Evolutionary conservation across 2,329 filamentous ascomycete species (phyloP).

Genomic region (Tympanopsis confertula): DNA sequence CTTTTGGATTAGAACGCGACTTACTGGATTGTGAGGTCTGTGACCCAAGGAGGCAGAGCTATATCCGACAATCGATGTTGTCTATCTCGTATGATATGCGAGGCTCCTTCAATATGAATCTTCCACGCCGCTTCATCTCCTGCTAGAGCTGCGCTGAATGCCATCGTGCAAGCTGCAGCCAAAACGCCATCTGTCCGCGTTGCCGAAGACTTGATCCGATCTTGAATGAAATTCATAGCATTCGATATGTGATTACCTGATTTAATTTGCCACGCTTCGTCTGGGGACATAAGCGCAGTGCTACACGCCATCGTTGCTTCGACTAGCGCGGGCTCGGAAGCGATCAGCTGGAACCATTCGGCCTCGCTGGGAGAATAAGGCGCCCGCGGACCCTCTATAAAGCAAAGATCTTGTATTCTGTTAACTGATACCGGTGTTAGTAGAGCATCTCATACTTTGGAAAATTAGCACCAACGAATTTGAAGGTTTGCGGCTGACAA

Average conservation of each 20-base stretch:
- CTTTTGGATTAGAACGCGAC: slow-evolving; percentile 5
- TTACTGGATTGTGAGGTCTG: too few species aligned
- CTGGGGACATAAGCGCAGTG: slow-evolving; percentile 10
- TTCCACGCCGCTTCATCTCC: slow-evolving; percentile 8
- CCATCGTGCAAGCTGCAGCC: slow-evolving; percentile 11
- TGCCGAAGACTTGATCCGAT: slow-evolving; percentile 6
- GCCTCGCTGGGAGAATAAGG: slow-evolving; percentile 7
- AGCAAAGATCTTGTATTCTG: slow-evolving; percentile 5
- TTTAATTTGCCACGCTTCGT: slow-evolving; percentile 7
- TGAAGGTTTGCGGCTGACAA: too few species aligned
- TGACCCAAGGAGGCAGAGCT: slow-evolving; percentile 3
- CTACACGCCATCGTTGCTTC: slow-evolving; percentile 12
- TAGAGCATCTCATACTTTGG: background rate
- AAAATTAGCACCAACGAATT: background rate
- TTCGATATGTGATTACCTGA: slow-evolving; percentile 7
- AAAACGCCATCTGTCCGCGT: slow-evolving; percentile 10
- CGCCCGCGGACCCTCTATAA: slow-evolving; percentile 4
- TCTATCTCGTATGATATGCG: slow-evolving; percentile 6
- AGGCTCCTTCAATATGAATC: slow-evolving; percentile 9
- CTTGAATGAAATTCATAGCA: slow-evolving; percentile 9
- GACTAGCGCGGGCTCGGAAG: slow-evolving; percentile 10
- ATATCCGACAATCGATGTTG: slow-evolving; percentile 3
- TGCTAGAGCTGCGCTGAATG: slow-evolving; percentile 10
- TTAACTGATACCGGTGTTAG: slow-evolving; percentile 3
- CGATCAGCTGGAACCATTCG: slow-evolving; percentile 10